phyloP scores from a whole-genome alignment of 2,329 filamentous ascomycete species.

The Juglanconis sp. region DNA sequence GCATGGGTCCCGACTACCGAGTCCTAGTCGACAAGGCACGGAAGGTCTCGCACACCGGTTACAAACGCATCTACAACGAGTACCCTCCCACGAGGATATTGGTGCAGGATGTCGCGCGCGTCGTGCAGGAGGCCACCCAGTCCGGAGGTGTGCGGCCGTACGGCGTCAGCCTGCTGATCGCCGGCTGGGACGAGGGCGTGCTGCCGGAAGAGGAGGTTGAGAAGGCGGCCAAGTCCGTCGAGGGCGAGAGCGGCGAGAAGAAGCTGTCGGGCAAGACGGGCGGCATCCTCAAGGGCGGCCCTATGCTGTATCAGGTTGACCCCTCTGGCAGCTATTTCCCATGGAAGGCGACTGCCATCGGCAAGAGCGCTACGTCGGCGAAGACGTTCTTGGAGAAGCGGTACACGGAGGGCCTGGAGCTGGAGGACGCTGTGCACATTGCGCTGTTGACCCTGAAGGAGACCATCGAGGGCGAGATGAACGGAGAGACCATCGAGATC shows the following conservation, averaged over 20 bases:
- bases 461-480: constrained; percentile 99
- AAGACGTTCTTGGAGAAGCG: constrained; percentile 99
- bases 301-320: constrained; percentile 97
- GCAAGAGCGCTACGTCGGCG: constrained; percentile 95
- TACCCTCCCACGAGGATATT: constrained; percentile 99
- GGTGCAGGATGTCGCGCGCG: constrained; percentile 94
- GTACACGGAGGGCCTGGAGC: constrained; percentile 93
- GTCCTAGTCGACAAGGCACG: constrained; percentile 96
- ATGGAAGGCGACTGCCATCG: constrained; percentile 98
- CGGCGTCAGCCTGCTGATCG: constrained; percentile 91
- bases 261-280: constrained; percentile 83
- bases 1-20: constrained; percentile 98
- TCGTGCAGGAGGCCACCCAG: constrained; percentile 99
- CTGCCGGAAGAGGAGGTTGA: constrained; percentile 75
- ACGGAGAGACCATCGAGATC: constrained; percentile 96
- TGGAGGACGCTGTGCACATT: constrained; percentile 98
- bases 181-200: constrained; percentile 96
- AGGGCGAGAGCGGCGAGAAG: constrained; percentile 63
- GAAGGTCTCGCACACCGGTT: constrained; percentile 95
- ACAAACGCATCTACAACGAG: constrained; percentile 99
- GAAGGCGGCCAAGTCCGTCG: constrained; percentile 49
- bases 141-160: constrained; percentile 96
- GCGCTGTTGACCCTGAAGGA: constrained; percentile 96
- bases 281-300: constrained; percentile 90
- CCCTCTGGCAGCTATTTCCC: constrained; percentile 99